Evolutionary conservation across 192 early-diverging fungal species (phyloP).

Genomic region (Coemansia sp.): DNA sequence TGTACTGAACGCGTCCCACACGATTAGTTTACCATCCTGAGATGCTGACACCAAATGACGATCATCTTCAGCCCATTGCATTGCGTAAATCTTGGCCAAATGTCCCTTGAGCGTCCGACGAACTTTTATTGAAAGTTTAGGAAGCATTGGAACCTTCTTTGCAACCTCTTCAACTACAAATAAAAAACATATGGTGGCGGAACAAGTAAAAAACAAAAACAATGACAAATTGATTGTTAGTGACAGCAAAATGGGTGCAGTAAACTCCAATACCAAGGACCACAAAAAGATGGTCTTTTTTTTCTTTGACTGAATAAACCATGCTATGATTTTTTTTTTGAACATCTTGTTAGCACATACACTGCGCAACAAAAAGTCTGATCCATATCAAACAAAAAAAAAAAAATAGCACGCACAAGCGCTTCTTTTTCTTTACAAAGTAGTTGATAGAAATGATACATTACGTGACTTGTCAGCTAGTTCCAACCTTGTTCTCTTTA

Average conservation of each 20-base stretch:
- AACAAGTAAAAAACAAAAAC: background rate
- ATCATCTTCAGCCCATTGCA: conserved; percentile 99
- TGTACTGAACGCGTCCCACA: conserved; percentile 98
- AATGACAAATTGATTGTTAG: background rate
- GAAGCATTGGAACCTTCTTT: conserved; percentile 80
- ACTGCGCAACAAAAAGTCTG: background rate
- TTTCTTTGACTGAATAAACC: background rate
- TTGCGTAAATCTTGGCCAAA: conserved; percentile 98
- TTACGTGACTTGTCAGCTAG: conserved; percentile 95
- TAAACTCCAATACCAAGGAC: background rate
- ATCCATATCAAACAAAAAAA: background rate
- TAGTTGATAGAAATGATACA: conserved; percentile 27
- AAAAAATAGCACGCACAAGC: background rate
- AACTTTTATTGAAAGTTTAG: conserved; percentile 91
- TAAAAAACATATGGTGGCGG: background rate
- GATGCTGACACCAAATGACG: conserved; percentile 96
- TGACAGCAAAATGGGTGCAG: background rate
- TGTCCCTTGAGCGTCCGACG: conserved; percentile 97
- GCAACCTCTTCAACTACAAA: conserved; percentile 82
- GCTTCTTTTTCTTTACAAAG: background rate
- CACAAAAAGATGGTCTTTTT: background rate
- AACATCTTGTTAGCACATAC: background rate
- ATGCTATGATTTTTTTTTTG: background rate
- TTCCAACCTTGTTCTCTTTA: conserved; percentile 90
- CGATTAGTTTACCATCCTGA: conserved; percentile 99